Evolutionary conservation across 257 asterid genomes (phyloP).

Genomic region (Verbena officinalis): DNA sequence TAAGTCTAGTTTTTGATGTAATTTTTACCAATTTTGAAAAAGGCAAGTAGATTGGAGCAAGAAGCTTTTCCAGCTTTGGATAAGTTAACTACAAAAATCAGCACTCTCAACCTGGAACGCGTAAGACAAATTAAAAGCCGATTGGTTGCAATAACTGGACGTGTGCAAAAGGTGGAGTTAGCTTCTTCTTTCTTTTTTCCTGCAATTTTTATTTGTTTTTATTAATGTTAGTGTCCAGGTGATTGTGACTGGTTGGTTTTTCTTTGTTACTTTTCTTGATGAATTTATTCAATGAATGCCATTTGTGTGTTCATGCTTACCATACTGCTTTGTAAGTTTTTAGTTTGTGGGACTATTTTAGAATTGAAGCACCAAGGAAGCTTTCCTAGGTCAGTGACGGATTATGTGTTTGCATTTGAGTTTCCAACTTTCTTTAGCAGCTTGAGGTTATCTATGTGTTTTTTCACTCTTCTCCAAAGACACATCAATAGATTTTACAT

Average conservation of each 20-base stretch:
- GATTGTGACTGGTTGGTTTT: not conserved
- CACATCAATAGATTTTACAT: not conserved
- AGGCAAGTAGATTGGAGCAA: constrained; percentile 77
- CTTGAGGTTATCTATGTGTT: not conserved
- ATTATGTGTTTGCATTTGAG: too few species aligned
- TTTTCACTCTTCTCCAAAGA: not conserved
- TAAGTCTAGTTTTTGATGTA: not conserved
- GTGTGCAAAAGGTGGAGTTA: constrained; percentile 74
- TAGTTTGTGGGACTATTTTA: not conserved
- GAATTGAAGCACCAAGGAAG: not conserved
- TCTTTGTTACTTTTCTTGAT: not conserved
- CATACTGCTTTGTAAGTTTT: not conserved
- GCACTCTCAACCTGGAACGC: constrained; percentile 79
- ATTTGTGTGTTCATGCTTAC: not conserved
- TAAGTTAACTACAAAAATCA: constrained; percentile 74
- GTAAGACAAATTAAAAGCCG: constrained; percentile 88
- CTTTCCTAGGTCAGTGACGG: not conserved
- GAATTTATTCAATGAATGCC: not conserved
- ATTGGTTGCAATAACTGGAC: constrained; percentile 79
- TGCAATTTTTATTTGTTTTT: not conserved
- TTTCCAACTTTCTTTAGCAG: too few species aligned
- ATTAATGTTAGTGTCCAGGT: not conserved
- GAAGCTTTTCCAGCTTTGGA: constrained; percentile 87
- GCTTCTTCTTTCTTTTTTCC: not conserved
- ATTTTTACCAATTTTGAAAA: constrained; percentile 5